phyloP scores from a whole-genome alignment of 129 eudicot genomes.

The Artemisia argyi region DNA sequence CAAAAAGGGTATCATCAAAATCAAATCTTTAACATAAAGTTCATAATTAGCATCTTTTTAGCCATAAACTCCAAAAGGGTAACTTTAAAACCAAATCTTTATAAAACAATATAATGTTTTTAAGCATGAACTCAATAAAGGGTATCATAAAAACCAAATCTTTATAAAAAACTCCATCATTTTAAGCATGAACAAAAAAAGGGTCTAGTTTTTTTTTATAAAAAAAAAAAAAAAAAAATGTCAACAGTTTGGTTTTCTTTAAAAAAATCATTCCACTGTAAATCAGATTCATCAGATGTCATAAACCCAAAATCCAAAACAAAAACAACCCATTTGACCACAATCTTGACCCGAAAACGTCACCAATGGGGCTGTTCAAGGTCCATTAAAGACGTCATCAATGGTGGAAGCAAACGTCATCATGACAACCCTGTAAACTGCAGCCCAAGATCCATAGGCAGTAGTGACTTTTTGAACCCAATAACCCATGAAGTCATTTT shows the following conservation, averaged over 20 bases:
- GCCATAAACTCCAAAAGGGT: no score
- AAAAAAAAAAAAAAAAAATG: constrained; percentile 28
- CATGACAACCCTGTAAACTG: constrained; percentile 63
- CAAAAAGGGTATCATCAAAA: no score
- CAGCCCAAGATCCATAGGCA: constrained; percentile 92
- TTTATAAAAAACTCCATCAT: constrained; percentile 7
- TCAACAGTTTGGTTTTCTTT: constrained; percentile 87
- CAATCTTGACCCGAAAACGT: constrained; percentile 66
- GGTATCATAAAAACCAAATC: neutral
- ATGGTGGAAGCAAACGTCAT: constrained; percentile 86
- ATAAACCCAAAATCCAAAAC: constrained; percentile 67
- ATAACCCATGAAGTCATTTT: constrained; percentile 81
- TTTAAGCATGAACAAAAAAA: constrained; percentile 19
- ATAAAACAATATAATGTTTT: no score
- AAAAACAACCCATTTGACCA: constrained; percentile 30
- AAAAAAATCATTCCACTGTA: constrained; percentile 79
- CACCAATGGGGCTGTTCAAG: constrained; percentile 86
- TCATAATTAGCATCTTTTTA: no score
- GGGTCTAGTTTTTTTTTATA: neutral
- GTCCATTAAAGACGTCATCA: constrained; percentile 91
- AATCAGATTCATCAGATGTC: constrained; percentile 82
- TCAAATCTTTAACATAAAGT: no score
- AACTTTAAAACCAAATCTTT: no score
- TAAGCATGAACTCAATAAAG: no score
- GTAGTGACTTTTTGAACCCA: constrained; percentile 78